Percentiles rank a stretch among this genome's conserved stretches.
Evolutionary conservation across 805 yeast species (phyloP).

Genomic region (Cyberlindnera japonica): DNA sequence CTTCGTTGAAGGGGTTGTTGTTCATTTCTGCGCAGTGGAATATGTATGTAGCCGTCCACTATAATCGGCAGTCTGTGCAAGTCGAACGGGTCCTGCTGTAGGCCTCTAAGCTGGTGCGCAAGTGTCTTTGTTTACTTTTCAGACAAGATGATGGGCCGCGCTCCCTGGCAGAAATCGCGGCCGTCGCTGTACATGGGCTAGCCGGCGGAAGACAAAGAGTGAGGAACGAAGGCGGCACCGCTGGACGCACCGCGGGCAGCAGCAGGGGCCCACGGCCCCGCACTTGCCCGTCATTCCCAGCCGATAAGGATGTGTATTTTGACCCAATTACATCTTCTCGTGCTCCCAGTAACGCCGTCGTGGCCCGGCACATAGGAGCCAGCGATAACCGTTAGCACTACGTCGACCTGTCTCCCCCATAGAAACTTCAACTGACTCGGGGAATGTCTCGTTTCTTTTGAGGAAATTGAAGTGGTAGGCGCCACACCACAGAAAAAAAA

Average conservation of each 20-base stretch:
- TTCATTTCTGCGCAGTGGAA: slow-evolving; percentile 7
- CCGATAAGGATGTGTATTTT: no score
- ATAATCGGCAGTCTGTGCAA: no score
- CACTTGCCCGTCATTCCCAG: no score
- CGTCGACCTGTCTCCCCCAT: not conserved
- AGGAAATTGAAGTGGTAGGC: slow-evolving; percentile 7
- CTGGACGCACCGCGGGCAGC: no score
- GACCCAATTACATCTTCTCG: no score
- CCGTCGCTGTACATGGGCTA: not conserved
- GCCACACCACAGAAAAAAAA: slow-evolving; percentile 6
- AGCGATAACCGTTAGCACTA: not conserved
- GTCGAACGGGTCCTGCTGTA: no score
- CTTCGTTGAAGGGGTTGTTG: slow-evolving; percentile 2
- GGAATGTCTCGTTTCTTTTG: not conserved
- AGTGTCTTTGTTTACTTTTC: slow-evolving; percentile 4
- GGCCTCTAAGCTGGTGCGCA: no score
- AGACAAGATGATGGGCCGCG: no score
- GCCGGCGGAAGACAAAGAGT: no score
- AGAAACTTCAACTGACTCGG: slow-evolving; percentile 3
- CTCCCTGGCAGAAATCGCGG: slow-evolving; percentile 1
- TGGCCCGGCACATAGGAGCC: not conserved
- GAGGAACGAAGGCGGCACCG: no score
- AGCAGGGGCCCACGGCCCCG: no score
- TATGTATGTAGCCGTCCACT: not conserved
- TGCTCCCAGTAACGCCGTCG: no score